Evolutionary conservation across 768 basidiomycete species (phyloP), one percentile per base, ranked within the genome.

Genomic region (Naganishia kalamii): DNA sequence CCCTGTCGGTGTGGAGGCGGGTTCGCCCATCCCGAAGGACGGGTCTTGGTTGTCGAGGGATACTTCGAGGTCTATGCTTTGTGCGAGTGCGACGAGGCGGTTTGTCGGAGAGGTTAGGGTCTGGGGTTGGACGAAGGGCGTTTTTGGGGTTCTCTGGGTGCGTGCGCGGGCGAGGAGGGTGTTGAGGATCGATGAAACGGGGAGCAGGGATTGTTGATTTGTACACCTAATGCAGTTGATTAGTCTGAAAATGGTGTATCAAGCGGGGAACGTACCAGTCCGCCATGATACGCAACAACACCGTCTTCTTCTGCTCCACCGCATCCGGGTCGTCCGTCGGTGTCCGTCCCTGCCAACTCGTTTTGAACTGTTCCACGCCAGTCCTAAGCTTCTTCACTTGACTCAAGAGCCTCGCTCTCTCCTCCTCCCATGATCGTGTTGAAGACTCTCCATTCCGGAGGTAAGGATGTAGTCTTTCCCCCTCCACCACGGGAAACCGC

Each of bases 121-220:
- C 25, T 44, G 30, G 5, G 60, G 25, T 29, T 61, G 41, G 8
- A 61, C 60, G 25, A 61, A 61, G 12, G 60, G 60, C 2, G 60
- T 61, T 1, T 29, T 17, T 27, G 21, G 25, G 19, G 4, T 44
- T n/a, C 40, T 25, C n/a, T 19, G 21, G 13, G 60, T 1, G 29
- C 10, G 46, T 11, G 60, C 29, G 35, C 43, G 46, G 13, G 60
- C 43, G 43, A 61, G 41, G 2, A 46, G 29, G 19, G 23, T 25
- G 5, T 4, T 19, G 25, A 61, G 43, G n/a, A 48, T 25, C 23
- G 60, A 46, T 1, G 43, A 35, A 5, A 61, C 30, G 1, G 60
- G 60, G 23, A 61, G 60, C 11, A 61, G 23, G 46, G 43, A 44
- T 32, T 44, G 46, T 35, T 61, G 43, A 21, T 61, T 61, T n/a